These are phyloP conservation scores for Penicillium paradoxum DNA, from an alignment of 495 filamentous ascomycete species.

Conservation along the genomic window DNA sequence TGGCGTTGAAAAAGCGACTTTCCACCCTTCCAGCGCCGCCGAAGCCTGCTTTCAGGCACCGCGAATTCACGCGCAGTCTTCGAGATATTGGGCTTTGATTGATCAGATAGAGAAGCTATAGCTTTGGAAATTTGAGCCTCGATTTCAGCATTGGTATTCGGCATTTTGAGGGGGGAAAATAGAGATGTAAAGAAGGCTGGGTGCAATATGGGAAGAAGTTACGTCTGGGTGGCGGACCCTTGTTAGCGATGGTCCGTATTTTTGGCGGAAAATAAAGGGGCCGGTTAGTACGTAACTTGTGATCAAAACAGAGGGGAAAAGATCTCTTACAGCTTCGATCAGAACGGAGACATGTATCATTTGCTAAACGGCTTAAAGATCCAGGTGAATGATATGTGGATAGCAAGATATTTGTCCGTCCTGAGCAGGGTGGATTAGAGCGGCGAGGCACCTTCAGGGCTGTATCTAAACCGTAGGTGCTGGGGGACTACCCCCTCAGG, in stretches of 20 bases:
- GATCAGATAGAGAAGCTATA: not conserved
- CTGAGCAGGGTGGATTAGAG: too few relatives aligned
- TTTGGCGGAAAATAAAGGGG: not conserved
- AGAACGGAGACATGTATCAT: too few relatives aligned
- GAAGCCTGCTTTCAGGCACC: not conserved
- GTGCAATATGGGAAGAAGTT: too few relatives aligned
- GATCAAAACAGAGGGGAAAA: too few relatives aligned
- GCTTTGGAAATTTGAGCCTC: not conserved
- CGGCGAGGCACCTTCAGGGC: too few relatives aligned
- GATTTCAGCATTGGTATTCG: not conserved
- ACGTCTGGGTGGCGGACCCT: not conserved
- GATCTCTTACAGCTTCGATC: too few relatives aligned
- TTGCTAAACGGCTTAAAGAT: too few relatives aligned
- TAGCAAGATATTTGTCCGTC: too few relatives aligned
- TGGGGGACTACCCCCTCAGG: too few relatives aligned
- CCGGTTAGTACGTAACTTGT: not conserved
- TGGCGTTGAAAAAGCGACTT: not conserved
- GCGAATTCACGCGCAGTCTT: not conserved
- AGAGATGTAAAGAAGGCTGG: too few relatives aligned
- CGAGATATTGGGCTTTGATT: not conserved
- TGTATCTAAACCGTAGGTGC: too few relatives aligned
- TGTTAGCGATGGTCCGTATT: not conserved
- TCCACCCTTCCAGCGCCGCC: not conserved
- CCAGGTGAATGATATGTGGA: too few relatives aligned
- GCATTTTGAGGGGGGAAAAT: not conserved